Evolutionary conservation across 2,329 filamentous ascomycete genomes (phyloP), one percentile per base, ranked within the genome.

Genomic region (Hymenoscyphus linearis): DNA sequence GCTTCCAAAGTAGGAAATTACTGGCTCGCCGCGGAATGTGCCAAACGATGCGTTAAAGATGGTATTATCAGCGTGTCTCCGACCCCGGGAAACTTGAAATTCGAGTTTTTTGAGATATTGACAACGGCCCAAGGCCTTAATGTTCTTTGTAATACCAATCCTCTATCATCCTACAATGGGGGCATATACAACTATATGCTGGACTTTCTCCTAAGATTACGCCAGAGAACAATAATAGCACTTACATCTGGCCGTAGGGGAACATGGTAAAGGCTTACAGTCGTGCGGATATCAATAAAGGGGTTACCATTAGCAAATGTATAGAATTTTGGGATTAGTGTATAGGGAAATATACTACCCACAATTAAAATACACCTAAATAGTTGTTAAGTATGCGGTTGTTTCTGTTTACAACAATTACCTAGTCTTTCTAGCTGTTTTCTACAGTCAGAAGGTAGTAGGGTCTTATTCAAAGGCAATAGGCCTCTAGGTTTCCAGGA

Each of bases 81-180:
- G 13, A 66, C 66, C 55, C 66, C 66, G 2, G 66, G 66, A 35
- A 66, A 68, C 40, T 40, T 68, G 26, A 65, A 63, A 13, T 55
- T 63, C 10, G 56, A 64, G 9, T 47, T 66, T n/a, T 57, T n/a
- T n/a, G n/a, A n/a, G n/a, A n/a, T n/a, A 57, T n/a, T 35, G 58
- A 13, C n/a, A 34, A 4, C 55, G 36, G 50, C 54, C 60, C 36
- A 52, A n/a, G 25, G 2, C 58, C 10, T 27, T 66, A 36, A 52
- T 64, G 27, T 26, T 59, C 2, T 59, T 59, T 14, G 47, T 62
- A 16, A 62, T 56, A 18, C 27, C 14, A 10, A 22, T 64, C 14
- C 34, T 66, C n/a, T 35, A 66, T 54, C 34, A 53, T 10, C 55
- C 61, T 0, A 64, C 62, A 16, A 37, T 60, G 14, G 66, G 66